These are phyloP conservation scores for Zostera marina DNA, from an alignment of 116 monocot species.

Conservation along the genomic window DNA sequence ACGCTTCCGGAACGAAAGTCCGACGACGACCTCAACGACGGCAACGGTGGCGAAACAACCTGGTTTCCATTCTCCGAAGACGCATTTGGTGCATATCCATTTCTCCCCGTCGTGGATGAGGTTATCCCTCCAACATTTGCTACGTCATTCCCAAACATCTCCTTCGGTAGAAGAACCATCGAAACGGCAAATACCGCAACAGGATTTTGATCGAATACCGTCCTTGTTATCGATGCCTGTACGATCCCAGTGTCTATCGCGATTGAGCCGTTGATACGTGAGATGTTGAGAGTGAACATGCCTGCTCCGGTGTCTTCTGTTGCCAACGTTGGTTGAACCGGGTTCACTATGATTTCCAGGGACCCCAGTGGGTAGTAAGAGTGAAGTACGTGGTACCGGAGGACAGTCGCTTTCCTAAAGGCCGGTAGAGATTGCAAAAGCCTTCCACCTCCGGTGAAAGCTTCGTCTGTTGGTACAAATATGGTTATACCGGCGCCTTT, in stretches of 20 bases:
- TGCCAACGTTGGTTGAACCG: constrained; percentile 83
- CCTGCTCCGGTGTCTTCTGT: constrained; percentile 65
- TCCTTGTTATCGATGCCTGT: constrained; percentile 71
- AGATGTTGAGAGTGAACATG: constrained; percentile 78
- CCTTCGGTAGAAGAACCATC: constrained; percentile 62
- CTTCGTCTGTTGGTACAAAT: constrained; percentile 89
- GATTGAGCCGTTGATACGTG: constrained; percentile 83
- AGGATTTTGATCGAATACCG: constrained; percentile 95
- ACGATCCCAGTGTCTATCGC: constrained; percentile 77
- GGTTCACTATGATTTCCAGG: constrained; percentile 88
- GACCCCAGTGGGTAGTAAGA: constrained; percentile 96
- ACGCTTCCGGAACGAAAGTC: neutral
- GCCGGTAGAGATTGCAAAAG: constrained; percentile 75
- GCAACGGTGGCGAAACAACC: neutral
- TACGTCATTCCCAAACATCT: constrained; percentile 35
- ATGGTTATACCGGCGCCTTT: constrained; percentile 86
- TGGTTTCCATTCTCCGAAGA: neutral
- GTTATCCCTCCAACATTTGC: neutral
- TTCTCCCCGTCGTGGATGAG: constrained; percentile 3
- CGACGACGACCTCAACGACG: neutral
- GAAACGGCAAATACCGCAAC: constrained; percentile 81
- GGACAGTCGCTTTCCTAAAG: constrained; percentile 53
- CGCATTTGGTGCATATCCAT: neutral
- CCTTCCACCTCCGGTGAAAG: constrained; percentile 58
- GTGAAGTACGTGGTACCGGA: constrained; percentile 85